Percentiles rank a stretch among this genome's conserved stretches.
These are phyloP conservation scores for Amanita molliuscula DNA, from an alignment of 768 basidiomycete genomes.

Conservation along the genomic window DNA sequence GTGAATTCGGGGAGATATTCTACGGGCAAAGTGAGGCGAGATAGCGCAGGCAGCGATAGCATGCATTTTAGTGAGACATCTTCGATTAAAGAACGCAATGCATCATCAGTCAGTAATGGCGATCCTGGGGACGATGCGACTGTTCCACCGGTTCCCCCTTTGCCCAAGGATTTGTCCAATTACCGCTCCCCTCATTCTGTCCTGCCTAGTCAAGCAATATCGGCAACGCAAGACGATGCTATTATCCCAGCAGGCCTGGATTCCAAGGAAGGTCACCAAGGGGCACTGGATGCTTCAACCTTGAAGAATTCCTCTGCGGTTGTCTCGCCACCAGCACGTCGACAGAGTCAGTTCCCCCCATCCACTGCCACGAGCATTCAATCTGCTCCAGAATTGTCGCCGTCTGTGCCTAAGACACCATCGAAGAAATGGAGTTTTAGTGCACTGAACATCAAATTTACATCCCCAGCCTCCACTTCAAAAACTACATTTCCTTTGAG, in stretches of 20 bases:
- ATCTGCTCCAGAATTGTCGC: conserved; percentile 32
- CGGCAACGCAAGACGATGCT: conserved; percentile 30
- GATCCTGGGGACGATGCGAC: conserved; percentile 50
- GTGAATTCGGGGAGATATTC: conserved; percentile 67
- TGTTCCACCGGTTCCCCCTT: conserved; percentile 90
- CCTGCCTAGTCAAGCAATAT: conserved; percentile 41
- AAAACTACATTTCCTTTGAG: conserved; percentile 53
- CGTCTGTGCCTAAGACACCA: conserved; percentile 58
- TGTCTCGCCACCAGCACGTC: conserved; percentile 18
- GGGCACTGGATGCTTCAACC: conserved; percentile 22
- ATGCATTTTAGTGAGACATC: conserved; percentile 59
- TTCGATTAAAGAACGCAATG: conserved; percentile 57
- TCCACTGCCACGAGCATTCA: conserved; percentile 22
- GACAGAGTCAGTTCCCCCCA: conserved; percentile 29
- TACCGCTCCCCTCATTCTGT: conserved; percentile 63
- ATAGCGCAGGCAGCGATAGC: conserved; percentile 83
- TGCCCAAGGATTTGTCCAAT: conserved; percentile 81
- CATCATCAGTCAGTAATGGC: conserved; percentile 45
- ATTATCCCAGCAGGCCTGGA: conserved; percentile 34
- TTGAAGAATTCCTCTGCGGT: conserved; percentile 37
- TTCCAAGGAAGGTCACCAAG: conserved; percentile 29
- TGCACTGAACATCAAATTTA: conserved; percentile 67
- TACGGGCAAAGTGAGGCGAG: conserved; percentile 54
- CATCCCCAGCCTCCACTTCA: conserved; percentile 44
- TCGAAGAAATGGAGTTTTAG: conserved; percentile 97